Evolutionary conservation across 106 monocot species (phyloP).

Genomic region (Phalaenopsis equestris): DNA sequence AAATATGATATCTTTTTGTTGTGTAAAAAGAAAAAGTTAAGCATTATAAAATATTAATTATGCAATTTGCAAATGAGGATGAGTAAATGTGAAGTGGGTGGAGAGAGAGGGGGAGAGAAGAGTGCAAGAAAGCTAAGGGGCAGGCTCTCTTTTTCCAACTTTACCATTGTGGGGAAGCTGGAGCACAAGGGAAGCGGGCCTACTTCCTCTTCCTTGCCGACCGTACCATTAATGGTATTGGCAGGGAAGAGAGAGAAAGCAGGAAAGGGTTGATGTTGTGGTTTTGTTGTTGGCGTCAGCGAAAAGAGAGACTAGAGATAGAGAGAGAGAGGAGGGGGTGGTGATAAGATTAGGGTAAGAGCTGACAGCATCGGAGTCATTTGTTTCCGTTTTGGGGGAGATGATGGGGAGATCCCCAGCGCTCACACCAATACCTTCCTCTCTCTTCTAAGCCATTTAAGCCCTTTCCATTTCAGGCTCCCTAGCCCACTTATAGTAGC

Average conservation of each 20-base stretch:
- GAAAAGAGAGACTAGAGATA: not conserved
- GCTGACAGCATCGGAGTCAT: not conserved
- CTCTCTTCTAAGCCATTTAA: not conserved
- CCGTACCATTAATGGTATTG: not conserved
- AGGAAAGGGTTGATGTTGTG: not conserved
- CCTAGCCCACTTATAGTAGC: not conserved
- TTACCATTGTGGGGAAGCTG: not conserved
- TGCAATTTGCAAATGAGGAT: too few species aligned
- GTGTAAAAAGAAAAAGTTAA: too few species aligned
- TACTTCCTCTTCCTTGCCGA: not conserved
- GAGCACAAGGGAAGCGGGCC: not conserved
- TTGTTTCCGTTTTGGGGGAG: constrained; percentile 3
- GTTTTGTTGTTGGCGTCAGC: not conserved
- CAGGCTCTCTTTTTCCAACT: not conserved
- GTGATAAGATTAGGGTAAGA: not conserved
- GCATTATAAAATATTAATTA: too few species aligned
- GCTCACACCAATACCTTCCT: not conserved
- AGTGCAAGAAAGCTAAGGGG: constrained; percentile 1
- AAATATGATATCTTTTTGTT: too few species aligned
- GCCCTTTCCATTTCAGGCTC: not conserved
- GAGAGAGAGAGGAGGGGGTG: not conserved
- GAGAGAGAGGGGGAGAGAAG: not conserved
- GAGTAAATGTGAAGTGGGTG: not conserved
- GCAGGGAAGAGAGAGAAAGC: not conserved
- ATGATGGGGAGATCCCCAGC: not conserved